These are phyloP conservation scores for Pseudocercospora fuligena DNA, from an alignment of 2,329 filamentous ascomycete species.

Conservation along the genomic window DNA sequence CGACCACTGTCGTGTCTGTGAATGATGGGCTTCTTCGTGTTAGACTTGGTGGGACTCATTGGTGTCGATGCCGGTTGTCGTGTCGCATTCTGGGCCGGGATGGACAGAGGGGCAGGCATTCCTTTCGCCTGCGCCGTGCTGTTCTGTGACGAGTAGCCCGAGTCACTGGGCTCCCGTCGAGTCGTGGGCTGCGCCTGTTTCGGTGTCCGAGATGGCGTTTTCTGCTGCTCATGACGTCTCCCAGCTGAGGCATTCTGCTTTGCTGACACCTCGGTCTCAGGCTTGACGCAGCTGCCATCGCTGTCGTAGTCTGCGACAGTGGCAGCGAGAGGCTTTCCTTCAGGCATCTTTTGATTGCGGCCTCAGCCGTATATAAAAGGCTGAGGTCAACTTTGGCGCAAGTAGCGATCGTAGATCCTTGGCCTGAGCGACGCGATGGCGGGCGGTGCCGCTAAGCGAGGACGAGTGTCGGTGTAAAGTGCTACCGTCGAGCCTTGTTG, in stretches of 20 bases:
- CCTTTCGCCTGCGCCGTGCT: constrained; percentile 22
- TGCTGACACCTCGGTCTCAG: constrained; percentile 51
- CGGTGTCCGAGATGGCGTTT: constrained; percentile 33
- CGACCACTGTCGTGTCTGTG: constrained; percentile 43
- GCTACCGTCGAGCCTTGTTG: constrained; percentile 18
- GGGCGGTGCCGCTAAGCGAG: constrained; percentile 10
- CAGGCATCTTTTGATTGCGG: constrained; percentile 7
- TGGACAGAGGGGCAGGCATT: constrained; percentile 17
- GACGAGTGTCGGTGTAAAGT: constrained; percentile 5
- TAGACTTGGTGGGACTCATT: constrained; percentile 22
- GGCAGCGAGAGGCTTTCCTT: constrained; percentile 26
- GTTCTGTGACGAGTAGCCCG: constrained; percentile 61
- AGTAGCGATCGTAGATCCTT: constrained; percentile 10
- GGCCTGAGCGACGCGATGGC: constrained; percentile 13
- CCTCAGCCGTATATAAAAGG: constrained; percentile 4
- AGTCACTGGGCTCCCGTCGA: constrained; percentile 60
- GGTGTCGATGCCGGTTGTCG: constrained; percentile 15
- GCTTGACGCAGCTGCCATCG: constrained; percentile 47
- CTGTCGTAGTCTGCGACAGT: constrained; percentile 49
- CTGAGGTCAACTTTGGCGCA: constrained; percentile 12
- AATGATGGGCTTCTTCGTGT: constrained; percentile 32
- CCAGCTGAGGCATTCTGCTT: constrained; percentile 56
- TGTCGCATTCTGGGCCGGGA: constrained; percentile 10
- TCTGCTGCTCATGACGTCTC: constrained; percentile 31
- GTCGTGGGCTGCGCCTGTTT: constrained; percentile 31